These are phyloP conservation scores for Kitagawia praeruptora DNA, from an alignment of 129 eudicot genomes.

Conservation along the genomic window DNA sequence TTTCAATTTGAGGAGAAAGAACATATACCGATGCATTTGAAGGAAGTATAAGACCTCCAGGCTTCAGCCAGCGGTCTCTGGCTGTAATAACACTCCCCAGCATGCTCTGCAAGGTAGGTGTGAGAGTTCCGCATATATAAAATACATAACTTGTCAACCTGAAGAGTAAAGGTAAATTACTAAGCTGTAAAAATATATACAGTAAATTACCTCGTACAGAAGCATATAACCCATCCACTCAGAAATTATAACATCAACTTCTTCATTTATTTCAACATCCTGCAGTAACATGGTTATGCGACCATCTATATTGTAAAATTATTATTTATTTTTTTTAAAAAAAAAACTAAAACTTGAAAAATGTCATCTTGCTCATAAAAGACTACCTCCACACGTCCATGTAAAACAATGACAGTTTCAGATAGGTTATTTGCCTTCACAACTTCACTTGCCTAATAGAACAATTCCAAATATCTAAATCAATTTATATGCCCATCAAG, in stretches of 20 bases:
- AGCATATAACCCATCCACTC: conserved; percentile 99
- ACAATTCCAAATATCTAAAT: conserved; percentile 13
- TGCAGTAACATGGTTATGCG: conserved; percentile 18
- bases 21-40: conserved; percentile 75
- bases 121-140: conserved; percentile 8
- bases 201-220: conserved; percentile 65
- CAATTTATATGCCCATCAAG: not conserved
- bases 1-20: conserved; percentile 12
- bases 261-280: conserved; percentile 96
- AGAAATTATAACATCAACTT: conserved; percentile 94
- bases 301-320: not conserved
- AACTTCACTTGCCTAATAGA: conserved; percentile 79
- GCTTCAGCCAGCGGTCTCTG: conserved; percentile 97
- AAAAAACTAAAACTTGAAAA: not conserved
- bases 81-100: conserved; percentile 95
- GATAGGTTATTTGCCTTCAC: conserved; percentile 87
- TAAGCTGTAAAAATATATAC: not conserved
- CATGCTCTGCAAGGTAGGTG: conserved; percentile 66
- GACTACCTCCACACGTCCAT: conserved; percentile 95
- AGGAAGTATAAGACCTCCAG: conserved; percentile 99
- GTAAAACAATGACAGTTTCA: conserved; percentile 75
- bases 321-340: too few relatives aligned
- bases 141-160: conserved; percentile 5
- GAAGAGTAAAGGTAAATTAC: conserved; percentile 7
- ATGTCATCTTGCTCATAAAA: conserved; percentile 7